Evolutionary conservation across 2,329 filamentous ascomycete species (phyloP).

Genomic region (Colletotrichum sp.): DNA sequence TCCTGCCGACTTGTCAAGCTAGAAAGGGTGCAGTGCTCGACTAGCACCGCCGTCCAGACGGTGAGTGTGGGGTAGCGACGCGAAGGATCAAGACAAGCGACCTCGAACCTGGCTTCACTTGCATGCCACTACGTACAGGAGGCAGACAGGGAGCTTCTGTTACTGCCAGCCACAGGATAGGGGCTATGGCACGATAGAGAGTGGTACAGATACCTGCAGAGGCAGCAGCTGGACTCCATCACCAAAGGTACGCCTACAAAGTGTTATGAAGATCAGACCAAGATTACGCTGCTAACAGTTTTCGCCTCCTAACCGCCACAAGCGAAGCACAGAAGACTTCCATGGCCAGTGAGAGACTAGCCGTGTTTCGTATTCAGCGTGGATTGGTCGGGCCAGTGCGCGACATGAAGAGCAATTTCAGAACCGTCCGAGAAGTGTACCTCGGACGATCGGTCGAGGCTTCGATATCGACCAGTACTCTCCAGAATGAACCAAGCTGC

Average conservation of each 20-base stretch:
- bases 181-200: not conserved
- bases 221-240: not conserved
- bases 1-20: not conserved
- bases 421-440: not conserved
- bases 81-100: conserved; percentile 5
- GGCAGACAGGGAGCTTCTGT: not conserved
- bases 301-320: not conserved
- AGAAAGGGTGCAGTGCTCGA: not conserved
- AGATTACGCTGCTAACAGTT: not conserved
- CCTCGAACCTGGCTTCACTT: not conserved
- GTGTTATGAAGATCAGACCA: not conserved
- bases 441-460: not conserved
- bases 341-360: not conserved
- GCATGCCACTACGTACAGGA: not conserved
- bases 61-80: not conserved
- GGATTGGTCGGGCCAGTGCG: not conserved
- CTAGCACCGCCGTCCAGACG: not conserved
- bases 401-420: not conserved
- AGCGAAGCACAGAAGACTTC: not conserved
- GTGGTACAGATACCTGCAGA: not conserved
- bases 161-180: not conserved
- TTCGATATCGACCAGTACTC: not conserved
- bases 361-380: not conserved
- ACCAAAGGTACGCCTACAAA: not conserved
- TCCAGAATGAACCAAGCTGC: not conserved